A percentile compares a stretch with the other conserved stretches of the same genome.
These are phyloP conservation scores for Emericellopsis terricola DNA, from an alignment of 495 filamentous ascomycete genomes.

Conservation along the genomic window DNA sequence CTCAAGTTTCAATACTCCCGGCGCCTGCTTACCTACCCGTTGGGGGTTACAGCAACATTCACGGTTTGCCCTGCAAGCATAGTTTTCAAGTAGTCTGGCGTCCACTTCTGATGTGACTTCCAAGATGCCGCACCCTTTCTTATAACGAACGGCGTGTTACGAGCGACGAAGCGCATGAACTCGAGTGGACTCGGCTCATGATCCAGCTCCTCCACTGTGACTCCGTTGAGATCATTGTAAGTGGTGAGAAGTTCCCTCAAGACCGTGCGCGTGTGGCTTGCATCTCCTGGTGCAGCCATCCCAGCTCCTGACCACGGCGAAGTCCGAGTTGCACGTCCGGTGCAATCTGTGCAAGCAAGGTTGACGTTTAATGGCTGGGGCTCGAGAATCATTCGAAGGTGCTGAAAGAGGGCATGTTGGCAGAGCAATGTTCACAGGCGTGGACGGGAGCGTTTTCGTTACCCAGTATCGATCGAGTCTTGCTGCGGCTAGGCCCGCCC, in stretches of 20 bases:
- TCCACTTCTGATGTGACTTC: slow-evolving; percentile 42
- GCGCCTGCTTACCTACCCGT: slow-evolving; percentile 27
- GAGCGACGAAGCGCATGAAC: slow-evolving; percentile 51
- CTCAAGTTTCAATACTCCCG: neutral
- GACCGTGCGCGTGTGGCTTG: neutral
- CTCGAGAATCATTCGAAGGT: too few species aligned
- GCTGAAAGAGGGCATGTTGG: too few species aligned
- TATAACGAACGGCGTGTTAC: slow-evolving; percentile 53
- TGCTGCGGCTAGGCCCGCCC: too few species aligned
- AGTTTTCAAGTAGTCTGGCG: slow-evolving; percentile 30
- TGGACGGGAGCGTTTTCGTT: too few species aligned
- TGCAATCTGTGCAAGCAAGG: too few species aligned
- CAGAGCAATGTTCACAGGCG: too few species aligned
- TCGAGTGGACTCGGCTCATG: slow-evolving; percentile 48
- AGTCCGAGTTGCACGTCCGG: too few species aligned
- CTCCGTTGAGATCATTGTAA: slow-evolving; percentile 50
- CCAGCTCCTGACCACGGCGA: neutral
- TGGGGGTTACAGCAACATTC: slow-evolving; percentile 53
- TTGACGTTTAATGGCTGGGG: too few species aligned
- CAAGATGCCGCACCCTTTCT: slow-evolving; percentile 36
- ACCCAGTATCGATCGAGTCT: too few species aligned
- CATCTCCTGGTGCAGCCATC: neutral
- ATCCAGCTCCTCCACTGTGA: slow-evolving; percentile 33
- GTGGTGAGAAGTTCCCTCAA: slow-evolving; percentile 36
- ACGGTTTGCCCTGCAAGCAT: slow-evolving; percentile 32